A percentile compares a stretch with the other conserved stretches of the same genome.
Evolutionary conservation across 352 stramenopile species (phyloP).

Genomic region (Phytophthora fragariae): DNA sequence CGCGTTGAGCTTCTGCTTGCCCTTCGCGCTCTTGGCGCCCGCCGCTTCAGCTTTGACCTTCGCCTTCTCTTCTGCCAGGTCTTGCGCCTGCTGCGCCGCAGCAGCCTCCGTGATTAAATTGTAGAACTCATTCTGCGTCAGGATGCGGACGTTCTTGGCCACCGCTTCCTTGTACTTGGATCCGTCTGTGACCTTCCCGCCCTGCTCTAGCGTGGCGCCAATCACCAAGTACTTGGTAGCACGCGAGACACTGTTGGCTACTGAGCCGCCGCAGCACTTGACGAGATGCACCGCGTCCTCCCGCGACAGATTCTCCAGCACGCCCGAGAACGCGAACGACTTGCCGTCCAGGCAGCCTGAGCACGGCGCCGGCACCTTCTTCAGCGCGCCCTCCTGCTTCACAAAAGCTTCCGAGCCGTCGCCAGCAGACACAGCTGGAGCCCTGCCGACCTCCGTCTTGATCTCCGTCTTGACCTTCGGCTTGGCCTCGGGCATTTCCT

Average conservation of each 20-base stretch:
- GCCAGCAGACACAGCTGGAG: conserved; percentile 1
- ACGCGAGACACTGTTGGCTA: conserved; percentile 70
- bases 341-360: conserved; percentile 78
- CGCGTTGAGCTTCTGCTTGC: conserved; percentile 61
- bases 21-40: conserved; percentile 50
- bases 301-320: conserved; percentile 61
- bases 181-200: conserved; percentile 58
- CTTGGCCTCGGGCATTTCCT: conserved; percentile 36
- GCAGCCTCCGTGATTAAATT: conserved; percentile 83
- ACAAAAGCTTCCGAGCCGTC: conserved; percentile 16
- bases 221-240: conserved; percentile 85
- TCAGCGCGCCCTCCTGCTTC: conserved; percentile 39
- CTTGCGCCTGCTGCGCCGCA: conserved; percentile 68
- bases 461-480: conserved; percentile 13
- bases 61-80: conserved; percentile 68
- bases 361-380: conserved; percentile 62
- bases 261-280: conserved; percentile 76
- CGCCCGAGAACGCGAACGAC: conserved; percentile 82
- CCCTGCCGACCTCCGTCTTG: conserved; percentile 4
- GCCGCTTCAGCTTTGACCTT: conserved; percentile 57
- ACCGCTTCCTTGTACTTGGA: conserved; percentile 93
- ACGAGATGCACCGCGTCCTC: conserved; percentile 80
- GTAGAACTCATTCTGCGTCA: conserved; percentile 90
- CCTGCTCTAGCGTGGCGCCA: conserved; percentile 71
- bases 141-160: conserved; percentile 82